Base-by-base conservation (phyloP, 1,139 yeast genomes). In the Sugiyamaella xylanicola region DNA sequence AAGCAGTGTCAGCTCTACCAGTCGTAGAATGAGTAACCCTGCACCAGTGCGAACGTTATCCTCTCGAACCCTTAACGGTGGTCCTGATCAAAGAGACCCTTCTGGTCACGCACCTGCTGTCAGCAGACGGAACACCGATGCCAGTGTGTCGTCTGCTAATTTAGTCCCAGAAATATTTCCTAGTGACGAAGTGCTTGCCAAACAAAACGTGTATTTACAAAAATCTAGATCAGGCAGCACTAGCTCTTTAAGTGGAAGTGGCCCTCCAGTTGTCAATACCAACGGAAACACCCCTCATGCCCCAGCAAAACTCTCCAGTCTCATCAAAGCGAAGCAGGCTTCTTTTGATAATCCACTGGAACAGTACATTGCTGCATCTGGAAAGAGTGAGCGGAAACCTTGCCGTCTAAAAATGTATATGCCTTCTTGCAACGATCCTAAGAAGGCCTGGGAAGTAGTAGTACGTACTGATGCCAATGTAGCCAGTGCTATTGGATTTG, bases 401-500 rank as follows among this genome's bases (percentile, higher is more conserved):
- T 61, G 74, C n/a, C 56, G 53, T 21, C 64, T 76, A 36, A 70
- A 68, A 45, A 68, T 76, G 60, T 75, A 69, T 60, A 67, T 76
- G 65, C 77, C 77, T 1, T 59, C 68, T n/a, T 61, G 73, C 27
- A 60, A 60, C 15, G 58, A 61, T 7, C 74, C 77, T 2, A 61
- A 60, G 15, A 50, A 50, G 9, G 72, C 77, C 1, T 68, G 76
- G 67, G 67, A 63, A 21, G 73, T 76, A 13, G 56, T 67, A n/a
- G 75, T 77, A 11, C 67, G 74, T 16, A 65, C 68, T 1, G 74
- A 71, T 48, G 76, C 71, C 20, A 65, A 72, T 15, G 77, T 76
- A 2, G 70, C 73, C 29, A 67, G 73, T 48, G 75, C 78, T 5
- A 74, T 76, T 41, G 80, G 80, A 8, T 77, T 66, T 59, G 72